A percentile compares a stretch with the other conserved stretches of the same genome.
Evolutionary conservation across 495 filamentous ascomycete species (phyloP).

Genomic region (Aspergillus sclerotiicarbonarius): DNA sequence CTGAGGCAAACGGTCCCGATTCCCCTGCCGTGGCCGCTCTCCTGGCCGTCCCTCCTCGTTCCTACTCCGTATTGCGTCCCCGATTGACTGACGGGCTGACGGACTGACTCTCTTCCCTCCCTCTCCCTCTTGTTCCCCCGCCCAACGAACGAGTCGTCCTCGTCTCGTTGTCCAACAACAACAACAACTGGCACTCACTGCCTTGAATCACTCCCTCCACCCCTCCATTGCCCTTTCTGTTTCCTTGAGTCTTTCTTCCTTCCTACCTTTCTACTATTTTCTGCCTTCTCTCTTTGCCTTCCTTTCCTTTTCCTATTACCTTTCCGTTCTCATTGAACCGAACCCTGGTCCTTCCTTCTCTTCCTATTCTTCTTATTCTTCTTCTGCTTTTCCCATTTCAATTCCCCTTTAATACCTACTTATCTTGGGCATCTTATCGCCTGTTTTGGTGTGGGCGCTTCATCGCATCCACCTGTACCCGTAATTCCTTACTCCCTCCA

Average conservation of each 20-base stretch:
- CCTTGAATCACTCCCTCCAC: background rate
- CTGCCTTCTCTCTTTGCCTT: conserved; percentile 8
- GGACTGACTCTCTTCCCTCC: conserved; percentile 1
- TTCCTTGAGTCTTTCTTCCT: background rate
- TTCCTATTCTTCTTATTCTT: conserved; percentile 6
- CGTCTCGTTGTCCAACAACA: conserved; percentile 17
- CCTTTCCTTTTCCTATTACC: conserved; percentile 9
- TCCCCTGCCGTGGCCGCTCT: background rate
- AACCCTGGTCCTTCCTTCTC: conserved; percentile 12
- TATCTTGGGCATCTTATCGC: conserved; percentile 2
- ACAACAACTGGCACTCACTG: conserved; percentile 12
- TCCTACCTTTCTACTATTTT: conserved; percentile 3
- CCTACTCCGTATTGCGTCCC: background rate
- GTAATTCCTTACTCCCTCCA: background rate
- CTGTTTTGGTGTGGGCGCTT: background rate
- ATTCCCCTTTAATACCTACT: conserved; percentile 9
- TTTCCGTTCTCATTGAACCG: conserved; percentile 12
- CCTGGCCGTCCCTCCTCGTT: background rate
- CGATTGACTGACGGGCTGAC: too few relatives aligned
- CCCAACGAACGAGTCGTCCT: conserved; percentile 19
- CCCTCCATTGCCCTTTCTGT: conserved; percentile 16
- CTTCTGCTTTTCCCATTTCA: conserved; percentile 5
- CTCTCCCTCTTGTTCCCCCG: conserved; percentile 11
- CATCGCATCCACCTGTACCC: conserved; percentile 1
- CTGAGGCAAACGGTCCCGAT: conserved; percentile 6